A percentile compares a stretch with the other conserved stretches of the same genome.
phyloP scores from a whole-genome alignment of 2,329 filamentous ascomycete genomes.

The Penicillium italicum region DNA sequence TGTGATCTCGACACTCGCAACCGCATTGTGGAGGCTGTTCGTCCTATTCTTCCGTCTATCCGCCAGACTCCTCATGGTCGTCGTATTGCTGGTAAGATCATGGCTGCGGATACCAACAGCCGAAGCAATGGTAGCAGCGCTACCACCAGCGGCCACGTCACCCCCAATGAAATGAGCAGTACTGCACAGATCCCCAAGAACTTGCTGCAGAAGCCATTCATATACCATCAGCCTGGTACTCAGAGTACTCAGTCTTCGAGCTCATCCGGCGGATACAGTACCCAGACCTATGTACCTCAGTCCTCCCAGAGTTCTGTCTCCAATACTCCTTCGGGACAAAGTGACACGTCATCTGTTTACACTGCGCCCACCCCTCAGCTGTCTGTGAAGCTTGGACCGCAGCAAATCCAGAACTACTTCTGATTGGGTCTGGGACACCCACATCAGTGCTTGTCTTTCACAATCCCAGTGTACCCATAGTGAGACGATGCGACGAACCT shows the following conservation, averaged over 20 bases:
- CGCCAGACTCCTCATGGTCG: slow-evolving; percentile 91
- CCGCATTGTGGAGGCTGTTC: slow-evolving; percentile 76
- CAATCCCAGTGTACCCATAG: slow-evolving; percentile 38
- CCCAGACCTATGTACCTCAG: slow-evolving; percentile 24
- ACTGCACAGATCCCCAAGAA: slow-evolving; percentile 36
- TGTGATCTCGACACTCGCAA: slow-evolving; percentile 69
- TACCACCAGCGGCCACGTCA: slow-evolving; percentile 33
- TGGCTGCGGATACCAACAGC: slow-evolving; percentile 49
- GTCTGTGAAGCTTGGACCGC: slow-evolving; percentile 26
- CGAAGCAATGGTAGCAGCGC: slow-evolving; percentile 37
- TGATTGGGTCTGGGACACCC: slow-evolving; percentile 22
- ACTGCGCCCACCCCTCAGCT: slow-evolving; percentile 28
- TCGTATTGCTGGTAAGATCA: slow-evolving; percentile 85
- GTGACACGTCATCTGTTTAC: slow-evolving; percentile 32
- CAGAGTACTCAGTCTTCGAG: slow-evolving; percentile 25
- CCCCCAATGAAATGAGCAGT: slow-evolving; percentile 38
- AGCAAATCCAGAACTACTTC: slow-evolving; percentile 35
- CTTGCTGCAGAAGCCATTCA: slow-evolving; percentile 30
- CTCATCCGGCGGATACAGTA: slow-evolving; percentile 26
- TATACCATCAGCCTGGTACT: slow-evolving; percentile 28
- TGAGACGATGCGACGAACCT: slow-evolving; percentile 35
- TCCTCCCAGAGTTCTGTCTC: slow-evolving; percentile 17
- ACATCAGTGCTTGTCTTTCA: slow-evolving; percentile 20
- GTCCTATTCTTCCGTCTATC: slow-evolving; percentile 77
- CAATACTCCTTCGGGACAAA: slow-evolving; percentile 28